Evolutionary conservation across 306 rosid species (phyloP), one percentile per base, ranked within the genome.

Genomic region (Vigna trinervia): DNA sequence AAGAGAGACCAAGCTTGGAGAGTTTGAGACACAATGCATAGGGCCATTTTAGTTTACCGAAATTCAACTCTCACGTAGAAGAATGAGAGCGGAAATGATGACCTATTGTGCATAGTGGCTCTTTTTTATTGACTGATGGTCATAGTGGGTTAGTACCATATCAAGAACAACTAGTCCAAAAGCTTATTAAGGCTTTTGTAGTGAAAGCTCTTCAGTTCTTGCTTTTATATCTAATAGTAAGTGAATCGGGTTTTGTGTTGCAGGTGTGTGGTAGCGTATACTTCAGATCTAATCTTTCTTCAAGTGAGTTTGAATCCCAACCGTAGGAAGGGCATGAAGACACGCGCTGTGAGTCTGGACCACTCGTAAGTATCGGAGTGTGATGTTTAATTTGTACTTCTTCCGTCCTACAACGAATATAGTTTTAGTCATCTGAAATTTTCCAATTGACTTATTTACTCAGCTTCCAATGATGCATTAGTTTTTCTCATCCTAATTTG

Each of bases 201-300:
- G 7, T 52, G 13, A 5, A 54, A 41, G 36, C 34, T 73, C 47
- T 34, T 57, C 76, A 74, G 36, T 17, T 36, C 19, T 48, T 17
- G 36, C 28, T 48, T 46, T 57, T 81, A 43, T 47, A 48, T 59
- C 45, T 43, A 10, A 43, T 3, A 10, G 45, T 19, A 8, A 13
- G 41, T 28, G 20, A 54, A 36, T 71, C 39, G 71, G 82, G 41
- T 72, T 30, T 57, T 83, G 53, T 54, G 30, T 79, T 90, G 86
- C 83, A 95, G 98, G 78, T 95, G 97, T 75, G 98, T 95, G 71
- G 96, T 86, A 23, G 98, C 98, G 77, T 95, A 77, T 86, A 54
- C 97, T 75, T 95, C 98, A 51, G 98, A 95, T 88, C 87, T 92
- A 65, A 30, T 90, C 75, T 95, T 95, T 86, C 82, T 90, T 82